phyloP scores from a whole-genome alignment of 306 rosid species.

The Nissolia schottii region DNA sequence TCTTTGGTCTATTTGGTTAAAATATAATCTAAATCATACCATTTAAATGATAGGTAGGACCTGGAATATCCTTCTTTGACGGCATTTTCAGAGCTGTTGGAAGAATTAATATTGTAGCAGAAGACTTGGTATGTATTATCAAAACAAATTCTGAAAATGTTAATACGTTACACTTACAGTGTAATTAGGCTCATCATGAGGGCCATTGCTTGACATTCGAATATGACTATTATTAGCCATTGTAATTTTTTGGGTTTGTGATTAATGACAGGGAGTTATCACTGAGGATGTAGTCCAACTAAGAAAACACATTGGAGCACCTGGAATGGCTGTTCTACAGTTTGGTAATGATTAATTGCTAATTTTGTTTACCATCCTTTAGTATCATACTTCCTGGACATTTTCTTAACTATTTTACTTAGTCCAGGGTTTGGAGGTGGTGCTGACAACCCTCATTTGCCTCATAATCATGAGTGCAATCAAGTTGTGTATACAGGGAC shows the following conservation, averaged over 20 bases:
- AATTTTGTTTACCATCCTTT: constrained; percentile 12
- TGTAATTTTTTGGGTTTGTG: constrained; percentile 2
- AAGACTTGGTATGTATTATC: constrained; percentile 74
- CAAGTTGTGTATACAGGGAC: constrained; percentile 97
- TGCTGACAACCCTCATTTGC: constrained; percentile 79
- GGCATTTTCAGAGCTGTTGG: constrained; percentile 72
- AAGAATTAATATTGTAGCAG: constrained; percentile 75
- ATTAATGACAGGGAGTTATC: constrained; percentile 78
- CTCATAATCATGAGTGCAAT: constrained; percentile 89
- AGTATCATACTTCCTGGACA: background rate
- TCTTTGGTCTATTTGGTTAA: constrained; percentile 16
- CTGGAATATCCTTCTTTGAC: constrained; percentile 78
- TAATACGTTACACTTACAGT: background rate
- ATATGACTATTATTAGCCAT: background rate
- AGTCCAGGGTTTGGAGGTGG: constrained; percentile 75
- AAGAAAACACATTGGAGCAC: constrained; percentile 83
- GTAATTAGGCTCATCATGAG: background rate
- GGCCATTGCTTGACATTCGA: constrained; percentile 8
- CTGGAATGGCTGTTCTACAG: constrained; percentile 99
- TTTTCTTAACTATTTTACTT: background rate
- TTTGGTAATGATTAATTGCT: constrained; percentile 55
- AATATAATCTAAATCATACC: constrained; percentile 21
- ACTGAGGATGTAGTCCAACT: constrained; percentile 89
- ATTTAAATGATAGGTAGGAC: constrained; percentile 75
- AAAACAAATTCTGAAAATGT: background rate